Base-by-base conservation (phyloP, 2,329 filamentous ascomycete genomes). In the Penicillium sp. region DNA sequence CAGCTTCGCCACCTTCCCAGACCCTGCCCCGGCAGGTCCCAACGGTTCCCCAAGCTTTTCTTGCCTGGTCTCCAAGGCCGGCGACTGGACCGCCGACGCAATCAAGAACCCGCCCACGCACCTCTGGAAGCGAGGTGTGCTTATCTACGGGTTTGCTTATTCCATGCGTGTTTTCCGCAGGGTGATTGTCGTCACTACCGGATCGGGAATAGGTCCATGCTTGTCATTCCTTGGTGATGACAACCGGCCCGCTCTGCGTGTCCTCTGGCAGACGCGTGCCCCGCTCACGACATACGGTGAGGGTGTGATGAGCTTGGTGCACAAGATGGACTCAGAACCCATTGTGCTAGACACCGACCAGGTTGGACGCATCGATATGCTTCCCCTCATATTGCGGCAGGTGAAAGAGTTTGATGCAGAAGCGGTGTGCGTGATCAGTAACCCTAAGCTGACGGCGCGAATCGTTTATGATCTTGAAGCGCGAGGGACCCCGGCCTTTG, bases 381-480 rank as follows among this genome's bases (percentile, higher is more conserved):
- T 87, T 27, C 77, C 77, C 11, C 75, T 84, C 43, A 78, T 81
- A 38, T 86, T 82, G 62, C 72, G 76, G 8, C 74, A 86, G 48
- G 76, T 75, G 46, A 65, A 63, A 46, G 71, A 80, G 31, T 76
- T 76, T 24, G 60, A 73, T 0, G 80, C 81, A 1, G 88, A 91
- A 77, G 89, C 87, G 2, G 86, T 91, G 36, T 86, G 90, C 66
- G 81, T 91, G 56, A 87, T 92, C 64, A 86, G 85, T 52, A 92
- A 91, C 68, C 83, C 86, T 54, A 80, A 74, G 53, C 80, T 90
- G 32, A 91, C 88, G 16, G 81, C 80, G 65, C 84, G 83, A 74
- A 79, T 91, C 1, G 87, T 91, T 0, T 88, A 86, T 67, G 86
- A 82, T 8, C 74, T 92, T 47, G 87, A 91, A 73, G 80, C 78